Conservation (phyloP, 345 rosid species). For the Populus euphratica region DNA sequence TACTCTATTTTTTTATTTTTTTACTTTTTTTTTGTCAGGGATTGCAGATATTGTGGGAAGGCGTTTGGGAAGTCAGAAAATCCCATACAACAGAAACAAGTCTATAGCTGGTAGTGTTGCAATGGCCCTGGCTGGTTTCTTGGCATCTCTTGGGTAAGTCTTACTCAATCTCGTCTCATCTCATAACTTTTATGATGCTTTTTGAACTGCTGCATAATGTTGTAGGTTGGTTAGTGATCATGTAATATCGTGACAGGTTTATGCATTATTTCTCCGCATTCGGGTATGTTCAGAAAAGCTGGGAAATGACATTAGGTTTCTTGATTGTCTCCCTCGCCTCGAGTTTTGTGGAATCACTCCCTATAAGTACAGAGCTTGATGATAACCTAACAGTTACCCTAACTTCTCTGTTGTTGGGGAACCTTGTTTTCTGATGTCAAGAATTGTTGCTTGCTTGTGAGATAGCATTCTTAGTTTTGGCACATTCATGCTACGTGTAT, state of each 20-base stretch:
- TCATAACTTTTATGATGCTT: neutral
- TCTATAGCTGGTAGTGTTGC: conserved; percentile 80
- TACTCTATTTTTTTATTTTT: neutral
- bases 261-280: conserved; percentile 72
- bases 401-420: conserved; percentile 58
- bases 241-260: conserved; percentile 37
- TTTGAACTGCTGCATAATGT: neutral
- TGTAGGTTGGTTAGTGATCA: conserved; percentile 8
- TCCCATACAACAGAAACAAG: conserved; percentile 76
- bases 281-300: conserved; percentile 47
- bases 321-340: conserved; percentile 63
- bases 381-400: conserved; percentile 86
- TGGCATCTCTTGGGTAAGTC: conserved; percentile 59
- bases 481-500: neutral
- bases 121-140: conserved; percentile 68
- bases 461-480: neutral
- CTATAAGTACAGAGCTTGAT: conserved; percentile 70
- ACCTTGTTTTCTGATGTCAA: conserved; percentile 36
- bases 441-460: neutral
- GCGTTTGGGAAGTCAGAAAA: conserved; percentile 58
- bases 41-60: conserved; percentile 89
- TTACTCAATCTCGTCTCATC: neutral
- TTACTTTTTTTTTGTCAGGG: conserved; percentile 36
- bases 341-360: conserved; percentile 76
- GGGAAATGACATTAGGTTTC: conserved; percentile 58